A percentile compares a stretch with the other conserved stretches of the same genome.
phyloP scores from a whole-genome alignment of 2,329 filamentous ascomycete species.

The Ophiostoma sp. region DNA sequence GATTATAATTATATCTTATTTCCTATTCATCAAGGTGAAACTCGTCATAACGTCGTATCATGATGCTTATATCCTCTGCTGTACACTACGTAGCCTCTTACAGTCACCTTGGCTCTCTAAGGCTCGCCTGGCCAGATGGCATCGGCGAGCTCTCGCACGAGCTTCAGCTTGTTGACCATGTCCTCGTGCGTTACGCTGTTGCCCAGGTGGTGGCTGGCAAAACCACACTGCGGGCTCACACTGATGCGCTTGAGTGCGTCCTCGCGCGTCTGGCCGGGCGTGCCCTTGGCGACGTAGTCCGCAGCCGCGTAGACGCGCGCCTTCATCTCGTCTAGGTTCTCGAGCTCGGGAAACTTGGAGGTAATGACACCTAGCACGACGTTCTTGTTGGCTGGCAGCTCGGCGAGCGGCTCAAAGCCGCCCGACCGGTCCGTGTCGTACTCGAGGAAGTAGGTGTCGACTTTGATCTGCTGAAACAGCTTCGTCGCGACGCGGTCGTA shows the following conservation, averaged over 20 bases:
- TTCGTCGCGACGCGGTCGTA: conserved; percentile 58
- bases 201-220: conserved; percentile 63
- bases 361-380: conserved; percentile 54
- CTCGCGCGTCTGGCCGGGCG: conserved; percentile 50
- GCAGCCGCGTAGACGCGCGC: conserved; percentile 52
- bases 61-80: no score
- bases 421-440: conserved; percentile 51
- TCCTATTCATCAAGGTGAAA: no score
- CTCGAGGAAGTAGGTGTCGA: conserved; percentile 48
- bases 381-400: conserved; percentile 56
- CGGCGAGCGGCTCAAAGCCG: conserved; percentile 56
- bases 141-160: conserved; percentile 61
- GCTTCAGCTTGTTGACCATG: conserved; percentile 64
- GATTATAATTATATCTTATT: no score
- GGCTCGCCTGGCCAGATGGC: conserved; percentile 51
- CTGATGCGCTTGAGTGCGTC: conserved; percentile 60
- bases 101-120: conserved; percentile 6
- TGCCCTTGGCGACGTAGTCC: conserved; percentile 60
- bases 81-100: not conserved
- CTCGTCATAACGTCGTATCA: not conserved
- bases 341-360: conserved; percentile 27
- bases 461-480: conserved; percentile 54
- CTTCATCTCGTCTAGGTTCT: conserved; percentile 49
- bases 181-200: conserved; percentile 61
- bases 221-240: conserved; percentile 65